Percentiles rank a stretch among this genome's conserved stretches.
These are phyloP conservation scores for Corymbia calophylla DNA, from an alignment of 441 rosid genomes.

Conservation along the genomic window DNA sequence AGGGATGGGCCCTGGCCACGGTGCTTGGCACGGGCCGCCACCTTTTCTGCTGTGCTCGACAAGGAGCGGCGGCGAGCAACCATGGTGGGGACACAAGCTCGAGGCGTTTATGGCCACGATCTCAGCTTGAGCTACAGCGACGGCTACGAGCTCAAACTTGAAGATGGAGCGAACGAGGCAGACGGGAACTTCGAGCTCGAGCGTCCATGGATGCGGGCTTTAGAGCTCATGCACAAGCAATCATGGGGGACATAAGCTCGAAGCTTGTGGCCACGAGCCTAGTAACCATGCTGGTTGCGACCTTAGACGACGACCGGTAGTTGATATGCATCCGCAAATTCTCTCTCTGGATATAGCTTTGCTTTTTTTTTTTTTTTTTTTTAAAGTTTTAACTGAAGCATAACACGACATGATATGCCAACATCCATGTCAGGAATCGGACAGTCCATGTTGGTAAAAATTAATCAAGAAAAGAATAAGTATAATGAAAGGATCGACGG, in stretches of 20 bases:
- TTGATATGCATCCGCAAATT: neutral
- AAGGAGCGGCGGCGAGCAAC: neutral
- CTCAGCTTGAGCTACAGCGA: neutral
- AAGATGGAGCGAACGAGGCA: neutral
- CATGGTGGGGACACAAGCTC: neutral
- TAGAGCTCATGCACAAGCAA: neutral
- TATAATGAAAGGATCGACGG: rapidly evolving
- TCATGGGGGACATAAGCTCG: neutral
- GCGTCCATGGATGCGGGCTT: neutral
- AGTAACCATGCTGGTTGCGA: neutral
- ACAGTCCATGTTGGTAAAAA: neutral
- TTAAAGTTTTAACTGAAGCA: too few species aligned
- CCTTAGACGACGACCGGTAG: rapidly evolving
- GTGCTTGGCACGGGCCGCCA: neutral
- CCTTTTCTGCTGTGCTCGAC: neutral
- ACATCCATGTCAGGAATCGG: neutral
- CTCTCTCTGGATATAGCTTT: too few species aligned
- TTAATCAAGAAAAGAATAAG: neutral
- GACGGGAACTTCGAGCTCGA: too few species aligned
- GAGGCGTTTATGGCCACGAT: neutral
- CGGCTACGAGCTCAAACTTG: neutral
- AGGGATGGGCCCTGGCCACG: neutral
- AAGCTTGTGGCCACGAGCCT: neutral
- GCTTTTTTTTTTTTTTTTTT: too few species aligned
- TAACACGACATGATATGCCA: rapidly evolving